phyloP scores from a whole-genome alignment of 306 rosid species.

The Medicago truncatula region DNA sequence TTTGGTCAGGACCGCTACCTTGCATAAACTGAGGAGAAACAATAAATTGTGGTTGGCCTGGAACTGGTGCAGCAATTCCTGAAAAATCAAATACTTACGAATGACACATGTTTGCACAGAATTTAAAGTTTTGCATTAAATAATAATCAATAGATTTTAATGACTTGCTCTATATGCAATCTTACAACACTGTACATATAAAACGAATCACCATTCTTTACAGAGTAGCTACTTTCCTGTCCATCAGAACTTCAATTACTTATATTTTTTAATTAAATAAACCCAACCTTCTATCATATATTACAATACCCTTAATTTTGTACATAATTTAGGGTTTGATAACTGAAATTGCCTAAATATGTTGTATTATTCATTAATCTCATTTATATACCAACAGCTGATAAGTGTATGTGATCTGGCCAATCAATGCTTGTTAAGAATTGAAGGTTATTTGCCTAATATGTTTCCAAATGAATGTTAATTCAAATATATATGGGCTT shows the following conservation, averaged over 20 bases:
- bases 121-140: slow-evolving; percentile 19
- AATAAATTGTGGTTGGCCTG: slow-evolving; percentile 82
- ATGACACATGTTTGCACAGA: slow-evolving; percentile 28
- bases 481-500: slow-evolving; percentile 1
- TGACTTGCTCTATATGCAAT: slow-evolving; percentile 17
- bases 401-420: slow-evolving; percentile 14
- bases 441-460: not conserved
- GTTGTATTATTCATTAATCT: slow-evolving; percentile 14
- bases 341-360: slow-evolving; percentile 3
- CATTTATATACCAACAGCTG: not conserved
- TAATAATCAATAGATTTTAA: slow-evolving; percentile 16
- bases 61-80: slow-evolving; percentile 83
- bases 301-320: slow-evolving; percentile 6
- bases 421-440: slow-evolving; percentile 11
- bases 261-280: slow-evolving; percentile 11
- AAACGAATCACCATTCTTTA: slow-evolving; percentile 30
- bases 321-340: not conserved
- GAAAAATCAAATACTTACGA: slow-evolving; percentile 37
- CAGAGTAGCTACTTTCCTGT: not conserved
- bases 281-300: not conserved
- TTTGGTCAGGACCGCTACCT: slow-evolving; percentile 86
- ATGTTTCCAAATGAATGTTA: slow-evolving; percentile 3
- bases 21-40: slow-evolving; percentile 73
- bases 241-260: slow-evolving; percentile 26
- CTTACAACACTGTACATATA: slow-evolving; percentile 6